Evolutionary conservation across 1,139 yeast genomes (phyloP).

Genomic region (Kodamaea sp.): DNA sequence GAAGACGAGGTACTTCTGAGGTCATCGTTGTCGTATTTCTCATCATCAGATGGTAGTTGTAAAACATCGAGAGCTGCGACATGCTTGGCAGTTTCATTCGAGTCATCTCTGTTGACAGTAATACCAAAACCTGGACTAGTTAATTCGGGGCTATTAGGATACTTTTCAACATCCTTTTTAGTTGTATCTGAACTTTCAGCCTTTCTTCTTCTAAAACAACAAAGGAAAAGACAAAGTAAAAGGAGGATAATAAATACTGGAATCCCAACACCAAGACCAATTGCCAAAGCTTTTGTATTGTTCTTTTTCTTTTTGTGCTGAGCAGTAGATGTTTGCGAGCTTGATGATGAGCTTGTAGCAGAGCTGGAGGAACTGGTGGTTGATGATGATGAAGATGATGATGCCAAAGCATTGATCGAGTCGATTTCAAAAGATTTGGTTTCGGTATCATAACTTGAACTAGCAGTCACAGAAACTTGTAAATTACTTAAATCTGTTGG

Average conservation of each 20-base stretch:
- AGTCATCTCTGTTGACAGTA: constrained; percentile 28
- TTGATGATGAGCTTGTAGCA: constrained; percentile 19
- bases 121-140: constrained; percentile 36
- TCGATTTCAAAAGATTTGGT: constrained; percentile 47
- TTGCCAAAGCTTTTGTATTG: constrained; percentile 56
- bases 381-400: constrained; percentile 16
- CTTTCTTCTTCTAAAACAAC: constrained; percentile 52
- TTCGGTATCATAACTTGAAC: constrained; percentile 31
- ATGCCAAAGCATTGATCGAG: constrained; percentile 43
- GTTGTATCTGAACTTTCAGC: constrained; percentile 17
- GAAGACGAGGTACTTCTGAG: constrained; percentile 30
- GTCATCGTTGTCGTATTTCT: constrained; percentile 18
- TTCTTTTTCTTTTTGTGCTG: constrained; percentile 15
- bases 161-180: constrained; percentile 12
- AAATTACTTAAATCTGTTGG: constrained; percentile 57
- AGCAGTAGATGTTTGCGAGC: constrained; percentile 19
- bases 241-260: constrained; percentile 55
- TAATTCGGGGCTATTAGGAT: constrained; percentile 27
- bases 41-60: constrained; percentile 44
- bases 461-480: constrained; percentile 52
- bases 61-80: constrained; percentile 50
- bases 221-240: constrained; percentile 47
- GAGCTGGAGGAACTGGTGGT: constrained; percentile 19
- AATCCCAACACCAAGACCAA: constrained; percentile 85
- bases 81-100: constrained; percentile 37